Evolutionary conservation across 805 yeast species (phyloP).

Genomic region (Barnettozyma vustinii): DNA sequence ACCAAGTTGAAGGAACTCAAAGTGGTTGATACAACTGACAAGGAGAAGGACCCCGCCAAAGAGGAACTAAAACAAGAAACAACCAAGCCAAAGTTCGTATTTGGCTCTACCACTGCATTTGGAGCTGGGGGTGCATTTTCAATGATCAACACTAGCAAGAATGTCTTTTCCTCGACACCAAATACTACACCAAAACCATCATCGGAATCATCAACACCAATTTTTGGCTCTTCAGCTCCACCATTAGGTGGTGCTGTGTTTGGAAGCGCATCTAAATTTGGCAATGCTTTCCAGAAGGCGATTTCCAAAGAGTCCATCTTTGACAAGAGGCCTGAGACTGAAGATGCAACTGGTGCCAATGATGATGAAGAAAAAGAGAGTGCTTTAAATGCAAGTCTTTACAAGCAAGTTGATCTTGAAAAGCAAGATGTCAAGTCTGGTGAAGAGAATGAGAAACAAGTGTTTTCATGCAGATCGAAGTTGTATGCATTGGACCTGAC

Average conservation of each 20-base stretch:
- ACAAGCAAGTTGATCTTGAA: slow-evolving; percentile 54
- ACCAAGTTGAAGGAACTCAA: not conserved
- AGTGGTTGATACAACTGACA: not conserved
- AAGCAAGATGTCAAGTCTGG: slow-evolving; percentile 71
- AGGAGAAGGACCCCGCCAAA: not conserved
- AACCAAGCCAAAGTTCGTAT: slow-evolving; percentile 42
- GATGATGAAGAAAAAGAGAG: slow-evolving; percentile 11
- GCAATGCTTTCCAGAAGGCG: slow-evolving; percentile 51
- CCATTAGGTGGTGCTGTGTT: slow-evolving; percentile 26
- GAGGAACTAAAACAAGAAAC: slow-evolving; percentile 1
- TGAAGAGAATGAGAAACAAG: slow-evolving; percentile 76
- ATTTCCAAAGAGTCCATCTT: slow-evolving; percentile 52
- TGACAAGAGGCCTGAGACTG: slow-evolving; percentile 31
- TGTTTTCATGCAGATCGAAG: slow-evolving; percentile 69
- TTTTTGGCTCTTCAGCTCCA: slow-evolving; percentile 1
- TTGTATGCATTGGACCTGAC: slow-evolving; percentile 69
- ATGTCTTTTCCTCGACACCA: slow-evolving; percentile 28
- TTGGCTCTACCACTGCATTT: slow-evolving; percentile 49
- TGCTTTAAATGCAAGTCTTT: slow-evolving; percentile 29
- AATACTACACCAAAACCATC: slow-evolving; percentile 9
- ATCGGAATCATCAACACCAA: not conserved
- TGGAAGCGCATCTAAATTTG: slow-evolving; percentile 42
- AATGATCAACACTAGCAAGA: slow-evolving; percentile 25
- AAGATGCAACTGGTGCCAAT: slow-evolving; percentile 14
- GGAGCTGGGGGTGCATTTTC: slow-evolving; percentile 36